phyloP scores from a whole-genome alignment of 179 eudicot species.

The Actinidia polygama region DNA sequence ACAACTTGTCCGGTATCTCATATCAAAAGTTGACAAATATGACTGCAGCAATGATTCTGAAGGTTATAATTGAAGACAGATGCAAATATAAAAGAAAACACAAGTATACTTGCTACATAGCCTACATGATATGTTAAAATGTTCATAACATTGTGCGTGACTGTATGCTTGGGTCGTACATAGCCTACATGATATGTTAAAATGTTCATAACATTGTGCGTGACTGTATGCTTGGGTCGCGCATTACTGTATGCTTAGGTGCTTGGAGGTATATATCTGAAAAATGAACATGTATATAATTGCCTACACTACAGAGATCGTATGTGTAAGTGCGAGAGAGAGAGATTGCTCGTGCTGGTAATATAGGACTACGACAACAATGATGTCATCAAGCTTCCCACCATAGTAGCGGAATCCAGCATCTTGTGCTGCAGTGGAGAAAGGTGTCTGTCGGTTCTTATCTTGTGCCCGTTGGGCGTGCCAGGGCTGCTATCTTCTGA shows the following conservation, averaged over 20 bases:
- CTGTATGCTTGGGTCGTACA: neutral
- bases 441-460: slow-evolving; percentile 76
- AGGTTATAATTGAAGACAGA: neutral
- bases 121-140: too few relatives aligned
- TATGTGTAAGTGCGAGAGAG: slow-evolving; percentile 15
- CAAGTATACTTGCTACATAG: neutral
- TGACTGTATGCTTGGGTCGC: neutral
- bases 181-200: too few relatives aligned
- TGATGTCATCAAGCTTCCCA: slow-evolving; percentile 93
- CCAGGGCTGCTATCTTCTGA: slow-evolving; percentile 77
- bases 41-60: neutral
- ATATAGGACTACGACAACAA: slow-evolving; percentile 90
- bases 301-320: neutral
- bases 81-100: neutral
- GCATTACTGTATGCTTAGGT: neutral
- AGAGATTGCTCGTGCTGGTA: slow-evolving; percentile 36
- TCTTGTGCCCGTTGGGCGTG: slow-evolving; percentile 84
- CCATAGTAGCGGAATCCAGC: slow-evolving; percentile 86
- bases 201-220: too few relatives aligned
- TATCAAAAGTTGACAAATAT: neutral
- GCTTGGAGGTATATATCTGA: neutral
- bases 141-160: too few relatives aligned
- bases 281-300: neutral
- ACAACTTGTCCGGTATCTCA: neutral
- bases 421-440: slow-evolving; percentile 86